phyloP scores from a whole-genome alignment of 768 basidiomycete genomes.

The Cystofilobasidium capitatum region DNA sequence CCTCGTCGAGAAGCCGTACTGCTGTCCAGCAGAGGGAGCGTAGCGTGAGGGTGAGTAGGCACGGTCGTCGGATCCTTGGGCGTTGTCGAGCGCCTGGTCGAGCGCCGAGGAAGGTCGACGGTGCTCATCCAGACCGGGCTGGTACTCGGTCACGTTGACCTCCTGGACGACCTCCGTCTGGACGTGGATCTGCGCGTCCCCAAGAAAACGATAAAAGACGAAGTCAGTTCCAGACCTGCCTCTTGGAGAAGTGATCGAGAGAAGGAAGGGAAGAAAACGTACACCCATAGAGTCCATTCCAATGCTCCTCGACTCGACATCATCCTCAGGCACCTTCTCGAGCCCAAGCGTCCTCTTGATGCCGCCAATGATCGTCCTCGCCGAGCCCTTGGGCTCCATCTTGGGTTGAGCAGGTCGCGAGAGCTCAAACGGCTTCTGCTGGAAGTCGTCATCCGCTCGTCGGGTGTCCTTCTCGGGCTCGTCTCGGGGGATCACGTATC shows the following conservation, averaged over 20 bases:
- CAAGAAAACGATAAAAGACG: too few relatives aligned
- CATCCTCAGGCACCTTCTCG: not conserved
- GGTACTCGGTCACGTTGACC: not conserved
- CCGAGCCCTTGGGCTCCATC: not conserved
- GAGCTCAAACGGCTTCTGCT: not conserved
- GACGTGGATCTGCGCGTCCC: not conserved
- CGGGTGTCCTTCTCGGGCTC: not conserved
- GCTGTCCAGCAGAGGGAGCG: too few relatives aligned
- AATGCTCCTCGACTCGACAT: not conserved
- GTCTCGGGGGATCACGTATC: not conserved
- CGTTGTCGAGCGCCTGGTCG: not conserved
- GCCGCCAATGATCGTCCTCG: not conserved
- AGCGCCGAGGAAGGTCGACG: not conserved
- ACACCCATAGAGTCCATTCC: not conserved
- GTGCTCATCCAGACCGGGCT: not conserved
- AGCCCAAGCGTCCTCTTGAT: not conserved
- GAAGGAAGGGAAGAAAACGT: not conserved
- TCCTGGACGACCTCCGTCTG: not conserved
- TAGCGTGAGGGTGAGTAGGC: not conserved
- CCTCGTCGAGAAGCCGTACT: too few relatives aligned
- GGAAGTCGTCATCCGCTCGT: not conserved
- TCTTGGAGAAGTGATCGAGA: too few relatives aligned
- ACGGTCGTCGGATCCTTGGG: not conserved
- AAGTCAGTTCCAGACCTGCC: too few relatives aligned
- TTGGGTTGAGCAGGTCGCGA: not conserved